Base-by-base conservation (phyloP, 805 yeast genomes). In the Saccharomycopsis capsularis region DNA sequence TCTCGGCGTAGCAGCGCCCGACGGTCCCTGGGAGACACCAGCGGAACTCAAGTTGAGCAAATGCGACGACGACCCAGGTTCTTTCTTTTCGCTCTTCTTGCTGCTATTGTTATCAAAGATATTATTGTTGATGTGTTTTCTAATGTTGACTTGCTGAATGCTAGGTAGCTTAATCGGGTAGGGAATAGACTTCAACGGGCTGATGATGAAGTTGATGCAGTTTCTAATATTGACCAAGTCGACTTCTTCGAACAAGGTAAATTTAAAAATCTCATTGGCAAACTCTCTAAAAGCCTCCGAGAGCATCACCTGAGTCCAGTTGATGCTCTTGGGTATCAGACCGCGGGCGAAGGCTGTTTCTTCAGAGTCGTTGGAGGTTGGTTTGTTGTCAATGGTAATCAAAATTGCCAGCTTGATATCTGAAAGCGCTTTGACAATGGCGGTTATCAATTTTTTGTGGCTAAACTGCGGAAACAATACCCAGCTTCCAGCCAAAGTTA, bases 251-350 rank as follows among this genome's bases (percentile, higher is more conserved):
- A 69, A 65, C 3, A 60, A 59, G 0, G 73, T 60, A 4, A 74
- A 37, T 22, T 69, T 64, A 19, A 66, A 15, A 4, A 47, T 42
- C 40, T 70, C 74, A 55, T 69, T 70, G 9, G 65, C 57, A 50
- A 68, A 69, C 48, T 73, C 77, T 54, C 78, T 64, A 47, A 67
- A 70, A 11, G 62, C 60, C 45, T 70, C 71, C 0, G 77, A 64
- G 2, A 73, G 57, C 3, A 54, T 55, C 1, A 70, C 56, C 2
- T 70, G 55, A 4, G 59, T 54, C 5, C 58, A 52, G 3, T 65
- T 63, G 59, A 73, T 63, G 6, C 52, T 46, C 19, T 60, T 61
- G 19, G 16, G n/a, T 34, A 50, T 39, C 36, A 51, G 48, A n/a
- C 30, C 37, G 18, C 38, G 36, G 38, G 13, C 7, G 11, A 13